Percentiles rank a stretch among this genome's conserved stretches.
Conservation (phyloP, 306 rosid species). For the Medicago lupulina region DNA sequence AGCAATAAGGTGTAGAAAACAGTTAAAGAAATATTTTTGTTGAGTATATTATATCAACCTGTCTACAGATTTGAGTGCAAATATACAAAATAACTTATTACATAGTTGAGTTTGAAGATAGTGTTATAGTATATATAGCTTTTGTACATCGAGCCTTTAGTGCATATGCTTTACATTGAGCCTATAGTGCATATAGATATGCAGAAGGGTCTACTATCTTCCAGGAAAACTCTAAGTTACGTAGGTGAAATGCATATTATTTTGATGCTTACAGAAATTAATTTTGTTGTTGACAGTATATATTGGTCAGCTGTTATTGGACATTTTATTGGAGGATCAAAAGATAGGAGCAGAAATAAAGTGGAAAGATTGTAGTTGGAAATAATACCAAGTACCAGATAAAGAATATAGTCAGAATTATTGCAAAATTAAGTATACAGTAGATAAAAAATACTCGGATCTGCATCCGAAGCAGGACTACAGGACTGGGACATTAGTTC, state of each 20-base stretch:
- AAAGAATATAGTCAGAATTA: neutral
- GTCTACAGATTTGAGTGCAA: neutral
- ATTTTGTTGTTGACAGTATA: neutral
- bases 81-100: no score
- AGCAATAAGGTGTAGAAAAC: no score
- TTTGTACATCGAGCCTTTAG: neutral
- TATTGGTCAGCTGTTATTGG: slow-evolving; percentile 15
- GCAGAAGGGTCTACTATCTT: neutral
- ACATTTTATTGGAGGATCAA: neutral
- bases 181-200: neutral
- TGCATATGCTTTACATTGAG: neutral
- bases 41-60: no score
- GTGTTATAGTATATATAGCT: neutral
- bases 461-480: slow-evolving; percentile 32
- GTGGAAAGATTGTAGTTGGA: neutral
- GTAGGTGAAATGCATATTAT: slow-evolving; percentile 8
- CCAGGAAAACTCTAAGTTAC: neutral
- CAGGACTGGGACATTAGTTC: slow-evolving; percentile 35
- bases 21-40: no score
- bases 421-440: neutral
- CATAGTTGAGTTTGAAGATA: neutral
- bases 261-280: neutral
- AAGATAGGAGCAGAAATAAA: neutral
- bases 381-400: no score
- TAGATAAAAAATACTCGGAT: slow-evolving; percentile 19